Evolutionary conservation across 2,329 filamentous ascomycete species (phyloP).

Genomic region (Grosmannia serpens): DNA sequence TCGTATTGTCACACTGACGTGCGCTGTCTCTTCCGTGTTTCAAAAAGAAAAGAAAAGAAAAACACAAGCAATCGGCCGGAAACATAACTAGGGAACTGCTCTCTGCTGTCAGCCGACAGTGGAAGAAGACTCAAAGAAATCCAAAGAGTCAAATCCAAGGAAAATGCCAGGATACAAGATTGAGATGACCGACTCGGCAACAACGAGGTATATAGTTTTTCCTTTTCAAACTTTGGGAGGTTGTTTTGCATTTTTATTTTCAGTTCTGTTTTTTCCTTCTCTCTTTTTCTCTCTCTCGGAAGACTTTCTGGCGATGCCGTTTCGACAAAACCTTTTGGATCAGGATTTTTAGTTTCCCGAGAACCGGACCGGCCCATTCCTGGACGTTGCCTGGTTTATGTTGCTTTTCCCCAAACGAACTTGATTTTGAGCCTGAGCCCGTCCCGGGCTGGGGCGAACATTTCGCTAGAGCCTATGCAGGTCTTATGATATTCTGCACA

Average conservation of each 20-base stretch:
- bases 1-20: not conserved
- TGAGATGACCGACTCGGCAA: slow-evolving; percentile 49
- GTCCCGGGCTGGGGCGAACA: no score
- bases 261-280: slow-evolving; percentile 15
- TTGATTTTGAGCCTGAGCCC: no score
- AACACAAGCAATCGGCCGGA: not conserved
- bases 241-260: slow-evolving; percentile 14
- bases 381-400: slow-evolving; percentile 3
- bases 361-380: not conserved
- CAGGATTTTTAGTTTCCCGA: not conserved
- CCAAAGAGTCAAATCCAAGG: not conserved
- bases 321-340: not conserved
- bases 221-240: slow-evolving; percentile 34
- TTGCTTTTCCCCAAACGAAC: not conserved
- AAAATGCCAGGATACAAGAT: slow-evolving; percentile 42
- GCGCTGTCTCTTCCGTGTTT: not conserved
- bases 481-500: no score
- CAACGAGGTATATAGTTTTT: slow-evolving; percentile 44
- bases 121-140: not conserved
- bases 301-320: not conserved
- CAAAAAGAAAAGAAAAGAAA: no score
- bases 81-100: not conserved
- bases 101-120: slow-evolving; percentile 1
- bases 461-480: no score
- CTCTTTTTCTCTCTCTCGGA: slow-evolving; percentile 9